Base-by-base conservation (phyloP, 2,329 filamentous ascomycete genomes). In the Alternaria sp. region DNA sequence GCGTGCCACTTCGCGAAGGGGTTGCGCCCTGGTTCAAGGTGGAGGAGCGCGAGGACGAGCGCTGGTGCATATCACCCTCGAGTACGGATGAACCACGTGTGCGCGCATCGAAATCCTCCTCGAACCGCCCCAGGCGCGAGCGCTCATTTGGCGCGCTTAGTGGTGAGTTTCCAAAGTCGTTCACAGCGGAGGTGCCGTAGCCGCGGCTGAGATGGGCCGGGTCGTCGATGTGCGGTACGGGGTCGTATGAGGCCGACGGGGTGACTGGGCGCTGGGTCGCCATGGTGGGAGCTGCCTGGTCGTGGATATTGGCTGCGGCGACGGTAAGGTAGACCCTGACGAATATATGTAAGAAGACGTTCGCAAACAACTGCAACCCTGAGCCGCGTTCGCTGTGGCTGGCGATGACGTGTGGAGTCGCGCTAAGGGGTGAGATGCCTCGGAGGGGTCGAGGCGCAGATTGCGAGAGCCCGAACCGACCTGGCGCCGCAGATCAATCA, bases 51-150 rank as follows among this genome's bases (percentile, higher is more conserved):
- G 90, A 91, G 65, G 84, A 84, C 58, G 90, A 86, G 69, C 89
- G 88, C 77, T 90, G 86, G 80, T 90, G 84, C 43, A 78, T 63
- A 56, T 78, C 76, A 52, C 83, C 85, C 72, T 88, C 86, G 63
- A 89, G 74, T 61, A 91, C 84, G 40, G 89, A 91, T 71, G 87
- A 87, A 50, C 89, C 90, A 66, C 89, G 87, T 72, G 88, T 88
- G 72, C 85, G 88, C 54, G 87, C 88, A 80, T 91, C 89, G 85
- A 90, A 92, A 82, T 91, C 88, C 77, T 93, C 90, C 69, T 86
- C 89, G 73, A 91, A 91, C 70, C 84, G 87, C 65, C 88, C 84
- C 49, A 70, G 59, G 52, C 76, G 71, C 61, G 56, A 59, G 6
- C 61, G 61, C 9, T 75, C 73, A 17, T 65, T 61, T 28, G 68